These are phyloP conservation scores for Rhizopogon vesiculosus DNA, from an alignment of 768 basidiomycete genomes.

Conservation along the genomic window DNA sequence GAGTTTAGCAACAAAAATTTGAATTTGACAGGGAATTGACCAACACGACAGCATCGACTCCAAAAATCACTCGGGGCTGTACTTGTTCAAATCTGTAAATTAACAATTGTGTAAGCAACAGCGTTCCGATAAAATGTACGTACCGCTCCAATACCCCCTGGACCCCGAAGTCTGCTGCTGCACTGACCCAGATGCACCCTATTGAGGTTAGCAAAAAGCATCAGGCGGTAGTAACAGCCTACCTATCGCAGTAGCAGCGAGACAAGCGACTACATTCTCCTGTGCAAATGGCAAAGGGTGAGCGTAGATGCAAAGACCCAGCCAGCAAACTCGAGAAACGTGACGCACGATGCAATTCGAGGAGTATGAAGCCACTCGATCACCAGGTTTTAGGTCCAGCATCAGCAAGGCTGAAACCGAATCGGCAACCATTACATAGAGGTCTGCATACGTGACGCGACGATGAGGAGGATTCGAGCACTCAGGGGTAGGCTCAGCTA, in stretches of 20 bases:
- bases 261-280: slow-evolving; percentile 67
- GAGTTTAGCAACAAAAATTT: not conserved
- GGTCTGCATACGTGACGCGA: slow-evolving; percentile 47
- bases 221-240: not conserved
- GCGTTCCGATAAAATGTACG: slow-evolving; percentile 7
- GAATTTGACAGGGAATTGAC: slow-evolving; percentile 15
- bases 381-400: slow-evolving; percentile 54
- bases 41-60: slow-evolving; percentile 68
- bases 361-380: slow-evolving; percentile 73
- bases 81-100: slow-evolving; percentile 68
- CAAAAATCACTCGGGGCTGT: slow-evolving; percentile 65
- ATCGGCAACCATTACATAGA: slow-evolving; percentile 54
- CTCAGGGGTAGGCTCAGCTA: slow-evolving; percentile 60
- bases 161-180: slow-evolving; percentile 79
- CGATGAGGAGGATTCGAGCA: slow-evolving; percentile 39
- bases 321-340: slow-evolving; percentile 2
- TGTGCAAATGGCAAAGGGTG: slow-evolving; percentile 16
- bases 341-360: slow-evolving; percentile 70
- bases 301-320: slow-evolving; percentile 4
- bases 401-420: slow-evolving; percentile 52
- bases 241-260: slow-evolving; percentile 65
- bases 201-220: not conserved
- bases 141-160: slow-evolving; percentile 73
- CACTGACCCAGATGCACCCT: slow-evolving; percentile 78
- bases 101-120: slow-evolving; percentile 4